phyloP scores from a whole-genome alignment of 1,284 basidiomycete species.

The Abortiporus biennis region DNA sequence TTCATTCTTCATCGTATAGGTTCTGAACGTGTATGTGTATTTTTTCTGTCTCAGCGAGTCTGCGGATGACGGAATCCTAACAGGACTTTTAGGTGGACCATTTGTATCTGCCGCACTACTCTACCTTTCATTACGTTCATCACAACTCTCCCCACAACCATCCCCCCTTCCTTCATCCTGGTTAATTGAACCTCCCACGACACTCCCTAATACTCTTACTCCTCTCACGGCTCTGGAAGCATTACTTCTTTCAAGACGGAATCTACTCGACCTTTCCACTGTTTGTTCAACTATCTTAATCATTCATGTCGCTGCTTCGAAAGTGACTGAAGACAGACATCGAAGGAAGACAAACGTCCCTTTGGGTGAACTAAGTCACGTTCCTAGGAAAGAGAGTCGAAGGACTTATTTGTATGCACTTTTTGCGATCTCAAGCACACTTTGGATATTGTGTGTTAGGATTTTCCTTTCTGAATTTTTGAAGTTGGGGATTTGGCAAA shows the following conservation, averaged over 20 bases:
- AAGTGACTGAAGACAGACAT: slow-evolving; percentile 59
- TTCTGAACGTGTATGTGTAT: slow-evolving; percentile 4
- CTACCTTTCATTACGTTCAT: slow-evolving; percentile 36
- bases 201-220: slow-evolving; percentile 32
- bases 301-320: slow-evolving; percentile 70
- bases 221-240: slow-evolving; percentile 49
- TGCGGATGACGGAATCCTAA: slow-evolving; percentile 78
- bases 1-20: not conserved
- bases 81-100: slow-evolving; percentile 74
- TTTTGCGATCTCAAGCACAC: slow-evolving; percentile 51
- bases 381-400: slow-evolving; percentile 65
- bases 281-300: slow-evolving; percentile 77
- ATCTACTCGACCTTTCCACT: slow-evolving; percentile 72
- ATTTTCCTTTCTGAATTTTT: slow-evolving; percentile 35
- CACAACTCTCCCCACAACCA: slow-evolving; percentile 1
- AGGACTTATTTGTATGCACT: slow-evolving; percentile 56
- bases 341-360: slow-evolving; percentile 33
- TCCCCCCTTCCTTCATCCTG: slow-evolving; percentile 51
- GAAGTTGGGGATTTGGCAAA: slow-evolving; percentile 58
- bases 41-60: slow-evolving; percentile 48
- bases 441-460: slow-evolving; percentile 42
- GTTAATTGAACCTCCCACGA: slow-evolving; percentile 69
- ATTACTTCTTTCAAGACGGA: slow-evolving; percentile 65
- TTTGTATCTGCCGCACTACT: slow-evolving; percentile 67
- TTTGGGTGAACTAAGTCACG: slow-evolving; percentile 65